Conservation (phyloP, 1,139 yeast genomes). For the Petasospora rhodanensis region DNA sequence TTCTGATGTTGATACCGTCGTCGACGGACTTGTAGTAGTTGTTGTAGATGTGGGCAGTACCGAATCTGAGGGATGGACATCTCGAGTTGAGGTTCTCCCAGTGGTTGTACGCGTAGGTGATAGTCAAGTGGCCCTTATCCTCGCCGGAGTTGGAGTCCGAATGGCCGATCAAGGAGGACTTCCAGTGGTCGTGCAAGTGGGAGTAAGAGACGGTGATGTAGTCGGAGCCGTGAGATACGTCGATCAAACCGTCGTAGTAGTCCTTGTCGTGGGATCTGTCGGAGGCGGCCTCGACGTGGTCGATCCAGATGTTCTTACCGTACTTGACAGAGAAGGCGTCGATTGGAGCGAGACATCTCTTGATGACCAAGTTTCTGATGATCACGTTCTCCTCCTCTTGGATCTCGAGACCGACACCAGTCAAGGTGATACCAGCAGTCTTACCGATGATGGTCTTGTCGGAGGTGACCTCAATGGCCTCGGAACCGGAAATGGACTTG, state of each 20-base stretch:
- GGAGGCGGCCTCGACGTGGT: background rate
- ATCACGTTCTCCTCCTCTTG: background rate
- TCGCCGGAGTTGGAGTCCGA: slow-evolving; percentile 1
- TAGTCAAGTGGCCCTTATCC: slow-evolving; percentile 1
- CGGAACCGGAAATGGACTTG: background rate
- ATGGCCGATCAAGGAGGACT: slow-evolving; percentile 1
- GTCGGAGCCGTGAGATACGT: slow-evolving; percentile 1
- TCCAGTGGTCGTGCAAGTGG: slow-evolving; percentile 2
- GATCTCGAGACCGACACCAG: background rate
- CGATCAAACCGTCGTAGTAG: slow-evolving; percentile 1
- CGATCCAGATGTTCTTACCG: background rate
- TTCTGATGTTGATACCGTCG: slow-evolving; percentile 2
- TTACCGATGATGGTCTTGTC: background rate
- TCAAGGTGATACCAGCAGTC: background rate
- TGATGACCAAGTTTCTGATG: background rate
- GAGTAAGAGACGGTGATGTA: slow-evolving; percentile 1
- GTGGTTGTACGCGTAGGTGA: slow-evolving; percentile 1
- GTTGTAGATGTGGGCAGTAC: too few relatives aligned
- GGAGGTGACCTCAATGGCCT: background rate
- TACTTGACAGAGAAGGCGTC: background rate
- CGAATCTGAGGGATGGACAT: too few relatives aligned
- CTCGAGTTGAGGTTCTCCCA: slow-evolving; percentile 2
- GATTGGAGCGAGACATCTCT: background rate
- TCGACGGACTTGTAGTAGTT: background rate
- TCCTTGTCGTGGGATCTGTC: slow-evolving; percentile 2